Base-by-base conservation (phyloP, 352 stramenopile genomes). In the Pythium folliculosum region DNA sequence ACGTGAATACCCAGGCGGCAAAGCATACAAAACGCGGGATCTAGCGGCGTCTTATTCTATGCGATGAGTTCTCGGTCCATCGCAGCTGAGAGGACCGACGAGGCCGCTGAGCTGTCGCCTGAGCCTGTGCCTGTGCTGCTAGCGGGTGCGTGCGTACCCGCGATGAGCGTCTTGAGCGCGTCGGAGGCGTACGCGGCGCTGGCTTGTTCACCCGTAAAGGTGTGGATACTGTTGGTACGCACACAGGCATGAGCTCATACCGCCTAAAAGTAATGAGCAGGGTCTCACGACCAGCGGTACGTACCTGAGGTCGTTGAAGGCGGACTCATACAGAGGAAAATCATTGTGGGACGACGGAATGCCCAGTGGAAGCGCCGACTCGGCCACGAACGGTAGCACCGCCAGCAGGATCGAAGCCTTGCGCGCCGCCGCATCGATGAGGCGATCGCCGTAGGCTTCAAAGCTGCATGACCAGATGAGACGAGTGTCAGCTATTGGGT, bases 271-370 rank as follows among this genome's bases (percentile, higher is more conserved):
- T 47, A 19, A 21, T n/a, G 40, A 47, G 40, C 40, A n/a, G 14
- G 37, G 9, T 17, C 37, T 17, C 9, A 17, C 37, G 37, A 43
- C 27, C 35, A 47, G 13, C 40, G 14, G 5, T n/a, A 21, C 54
- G 23, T 45, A 86, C 78, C 78, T 86, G 56, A 78, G 64, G 71
- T 95, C 86, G 70, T 92, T 92, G 50, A 95, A 95, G 2, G 86
- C 84, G 1, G 86, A 76, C 60, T 93, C 86, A 57, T 91, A 92
- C 14, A 79, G 70, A 5, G 63, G 32, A 30, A 86, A 90, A 17
- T 91, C 80, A 25, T 81, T 71, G 63, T 91, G 81, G 4, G 32
- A 61, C 62, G 82, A 81, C 55, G 60, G 9, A 22, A 92, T 63
- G 9, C 74, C 75, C 19, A 72, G 73, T 1, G 75, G 47, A 17